These are phyloP conservation scores for Myrica gale DNA, from an alignment of 306 rosid species.

Conservation along the genomic window DNA sequence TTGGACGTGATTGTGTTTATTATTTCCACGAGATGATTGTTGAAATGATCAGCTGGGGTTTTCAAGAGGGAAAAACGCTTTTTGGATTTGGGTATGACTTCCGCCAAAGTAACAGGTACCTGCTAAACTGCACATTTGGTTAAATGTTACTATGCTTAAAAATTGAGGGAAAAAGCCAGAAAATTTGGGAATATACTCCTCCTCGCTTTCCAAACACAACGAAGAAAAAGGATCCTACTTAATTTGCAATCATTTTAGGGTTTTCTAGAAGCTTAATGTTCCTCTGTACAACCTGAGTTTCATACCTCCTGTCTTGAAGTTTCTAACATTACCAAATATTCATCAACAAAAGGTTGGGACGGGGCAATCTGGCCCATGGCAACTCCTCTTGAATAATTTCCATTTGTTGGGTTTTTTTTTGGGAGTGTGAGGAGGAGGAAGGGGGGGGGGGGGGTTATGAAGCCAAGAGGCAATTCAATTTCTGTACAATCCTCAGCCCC, in stretches of 20 bases:
- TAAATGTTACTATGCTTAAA: not conserved
- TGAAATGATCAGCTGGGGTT: constrained; percentile 89
- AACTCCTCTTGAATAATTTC: not conserved
- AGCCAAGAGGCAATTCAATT: not conserved
- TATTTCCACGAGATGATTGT: constrained; percentile 90
- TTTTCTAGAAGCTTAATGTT: not conserved
- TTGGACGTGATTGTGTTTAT: constrained; percentile 79
- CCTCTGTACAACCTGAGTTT: not conserved
- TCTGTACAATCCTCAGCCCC: not conserved
- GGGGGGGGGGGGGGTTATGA: not conserved
- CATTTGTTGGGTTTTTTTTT: not conserved
- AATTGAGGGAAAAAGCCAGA: not conserved
- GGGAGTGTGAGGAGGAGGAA: not conserved
- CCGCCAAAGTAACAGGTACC: constrained; percentile 97
- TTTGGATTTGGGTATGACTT: constrained; percentile 99
- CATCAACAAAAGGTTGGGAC: not conserved
- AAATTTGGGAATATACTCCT: not conserved
- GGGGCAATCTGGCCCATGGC: not conserved
- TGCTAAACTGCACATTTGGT: not conserved
- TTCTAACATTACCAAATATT: not conserved
- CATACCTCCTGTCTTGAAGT: not conserved
- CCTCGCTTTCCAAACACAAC: constrained; percentile 14
- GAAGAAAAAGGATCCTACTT: not conserved
- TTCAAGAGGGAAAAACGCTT: constrained; percentile 82
- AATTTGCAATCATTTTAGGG: not conserved